Conservation (phyloP, 768 basidiomycete genomes). For the Cystobasidium tubakii region DNA sequence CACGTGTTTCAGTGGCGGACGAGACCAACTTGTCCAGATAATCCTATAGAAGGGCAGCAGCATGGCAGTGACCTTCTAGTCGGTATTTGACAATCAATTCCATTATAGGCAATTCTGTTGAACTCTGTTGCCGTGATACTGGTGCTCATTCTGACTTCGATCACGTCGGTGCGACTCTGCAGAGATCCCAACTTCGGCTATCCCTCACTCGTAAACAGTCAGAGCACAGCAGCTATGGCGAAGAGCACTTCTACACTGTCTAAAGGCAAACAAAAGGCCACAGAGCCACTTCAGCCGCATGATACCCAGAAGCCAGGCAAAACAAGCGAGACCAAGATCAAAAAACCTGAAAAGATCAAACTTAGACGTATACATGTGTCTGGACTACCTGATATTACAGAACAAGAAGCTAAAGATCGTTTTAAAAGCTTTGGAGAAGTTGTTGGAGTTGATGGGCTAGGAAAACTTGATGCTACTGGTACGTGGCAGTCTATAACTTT, state of each 20-base stretch:
- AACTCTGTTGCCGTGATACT: too few species aligned
- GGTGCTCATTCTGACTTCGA: neutral
- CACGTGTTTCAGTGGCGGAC: too few species aligned
- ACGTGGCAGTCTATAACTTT: neutral
- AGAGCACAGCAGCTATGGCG: neutral
- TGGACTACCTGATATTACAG: conserved; percentile 27
- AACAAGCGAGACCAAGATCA: neutral
- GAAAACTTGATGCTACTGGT: conserved; percentile 31
- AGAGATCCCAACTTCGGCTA: neutral
- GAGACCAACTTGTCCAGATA: too few species aligned
- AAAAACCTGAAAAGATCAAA: conserved; percentile 35
- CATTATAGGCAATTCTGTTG: too few species aligned
- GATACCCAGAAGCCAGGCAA: neutral
- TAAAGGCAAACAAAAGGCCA: neutral
- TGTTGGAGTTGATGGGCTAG: conserved; percentile 19
- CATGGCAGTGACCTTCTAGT: too few species aligned
- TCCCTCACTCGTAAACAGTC: neutral
- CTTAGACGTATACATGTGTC: conserved; percentile 28
- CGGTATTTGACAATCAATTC: too few species aligned
- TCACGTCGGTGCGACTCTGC: neutral
- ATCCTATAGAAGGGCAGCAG: too few species aligned
- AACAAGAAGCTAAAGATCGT: conserved; percentile 27
- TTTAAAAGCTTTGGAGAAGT: conserved; percentile 32
- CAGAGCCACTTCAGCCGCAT: neutral
- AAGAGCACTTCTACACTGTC: neutral